Conservation (phyloP, 1,284 basidiomycete species). For the Vanrija humicola region DNA sequence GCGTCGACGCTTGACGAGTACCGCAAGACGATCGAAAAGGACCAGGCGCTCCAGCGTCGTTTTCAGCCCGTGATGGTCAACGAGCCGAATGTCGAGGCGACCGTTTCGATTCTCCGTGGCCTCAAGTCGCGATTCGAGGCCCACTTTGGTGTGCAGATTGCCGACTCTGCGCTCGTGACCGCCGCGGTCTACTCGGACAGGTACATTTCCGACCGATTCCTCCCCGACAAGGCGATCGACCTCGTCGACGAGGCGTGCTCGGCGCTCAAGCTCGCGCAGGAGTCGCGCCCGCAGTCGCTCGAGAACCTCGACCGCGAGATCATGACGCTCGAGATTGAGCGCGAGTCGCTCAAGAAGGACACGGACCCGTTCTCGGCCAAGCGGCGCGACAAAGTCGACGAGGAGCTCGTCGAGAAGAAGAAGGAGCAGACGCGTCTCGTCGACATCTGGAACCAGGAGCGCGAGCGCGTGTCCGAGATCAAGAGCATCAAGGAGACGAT, state of each 20-base stretch:
- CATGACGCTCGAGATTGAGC: constrained; percentile 82
- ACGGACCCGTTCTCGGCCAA: constrained; percentile 74
- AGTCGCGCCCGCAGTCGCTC: constrained; percentile 81
- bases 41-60: constrained; percentile 81
- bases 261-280: constrained; percentile 81
- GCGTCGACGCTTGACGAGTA: constrained; percentile 89
- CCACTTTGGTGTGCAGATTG: constrained; percentile 87
- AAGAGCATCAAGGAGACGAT: constrained; percentile 71
- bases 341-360: constrained; percentile 85
- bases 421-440: constrained; percentile 66
- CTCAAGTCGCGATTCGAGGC: constrained; percentile 78
- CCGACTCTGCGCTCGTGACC: constrained; percentile 79
- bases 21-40: constrained; percentile 85
- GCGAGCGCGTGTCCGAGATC: constrained; percentile 67
- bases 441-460: constrained; percentile 71
- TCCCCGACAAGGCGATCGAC: constrained; percentile 82
- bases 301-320: constrained; percentile 79
- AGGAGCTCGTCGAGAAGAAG: constrained; percentile 59
- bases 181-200: constrained; percentile 74
- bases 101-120: constrained; percentile 83
- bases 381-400: constrained; percentile 59
- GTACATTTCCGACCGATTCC: constrained; percentile 78
- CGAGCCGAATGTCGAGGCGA: constrained; percentile 79
- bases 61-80: constrained; percentile 85
- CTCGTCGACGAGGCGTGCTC: constrained; percentile 87